Conservation (phyloP, 805 yeast genomes). For the Wickerhamomyces mucosus region DNA sequence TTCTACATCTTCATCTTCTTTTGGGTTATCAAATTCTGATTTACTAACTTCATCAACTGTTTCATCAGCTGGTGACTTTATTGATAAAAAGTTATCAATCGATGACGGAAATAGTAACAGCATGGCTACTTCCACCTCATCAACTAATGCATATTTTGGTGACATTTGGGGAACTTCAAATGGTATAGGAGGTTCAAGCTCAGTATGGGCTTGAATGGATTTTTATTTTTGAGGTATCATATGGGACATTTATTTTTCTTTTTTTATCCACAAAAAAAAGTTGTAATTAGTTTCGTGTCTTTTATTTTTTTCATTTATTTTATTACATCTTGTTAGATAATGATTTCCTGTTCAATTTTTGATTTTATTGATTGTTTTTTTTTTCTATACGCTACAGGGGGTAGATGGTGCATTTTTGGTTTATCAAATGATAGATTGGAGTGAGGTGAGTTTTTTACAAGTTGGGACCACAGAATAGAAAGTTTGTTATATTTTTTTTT, state of each 20-base stretch:
- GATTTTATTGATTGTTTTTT: neutral
- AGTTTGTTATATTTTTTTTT: neutral
- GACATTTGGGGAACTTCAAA: constrained; percentile 20
- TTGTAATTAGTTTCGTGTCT: neutral
- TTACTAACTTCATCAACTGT: constrained; percentile 7
- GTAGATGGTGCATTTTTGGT: too few species aligned
- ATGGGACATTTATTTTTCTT: neutral
- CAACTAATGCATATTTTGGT: constrained; percentile 14
- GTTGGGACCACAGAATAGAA: too few species aligned
- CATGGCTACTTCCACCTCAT: too few species aligned
- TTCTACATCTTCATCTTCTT: constrained; percentile 11
- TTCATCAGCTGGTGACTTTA: constrained; percentile 4
- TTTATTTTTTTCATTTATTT: neutral
- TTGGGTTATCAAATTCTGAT: constrained; percentile 9
- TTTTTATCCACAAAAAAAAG: neutral
- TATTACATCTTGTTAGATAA: neutral
- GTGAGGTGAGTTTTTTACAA: too few species aligned
- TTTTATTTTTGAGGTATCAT: neutral
- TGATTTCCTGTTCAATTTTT: neutral
- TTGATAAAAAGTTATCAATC: constrained; percentile 10
- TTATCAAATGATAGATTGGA: too few species aligned
- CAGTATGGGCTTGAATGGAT: constrained; percentile 20
- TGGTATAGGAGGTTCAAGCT: constrained; percentile 14
- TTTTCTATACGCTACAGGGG: neutral
- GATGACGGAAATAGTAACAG: too few species aligned